Evolutionary conservation across 1,139 yeast genomes (phyloP), one percentile per base, ranked within the genome.

Genomic region (Barnettozyma hawaiiensis): DNA sequence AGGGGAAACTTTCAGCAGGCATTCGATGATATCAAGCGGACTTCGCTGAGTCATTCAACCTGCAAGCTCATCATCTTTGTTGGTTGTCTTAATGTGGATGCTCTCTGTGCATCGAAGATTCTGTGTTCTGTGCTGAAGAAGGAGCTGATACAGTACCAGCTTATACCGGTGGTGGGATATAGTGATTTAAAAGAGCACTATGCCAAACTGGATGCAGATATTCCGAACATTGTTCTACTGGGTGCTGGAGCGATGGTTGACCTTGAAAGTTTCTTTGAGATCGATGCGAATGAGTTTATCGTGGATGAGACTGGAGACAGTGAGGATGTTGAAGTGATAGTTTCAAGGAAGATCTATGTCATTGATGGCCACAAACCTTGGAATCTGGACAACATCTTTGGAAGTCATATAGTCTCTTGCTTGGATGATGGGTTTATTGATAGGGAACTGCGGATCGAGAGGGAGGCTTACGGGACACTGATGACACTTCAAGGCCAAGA

Each of bases 211-310:
- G 97, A 90, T 55, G 72, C 66, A 10, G 94, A 86, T 44, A 80
- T 92, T n/a, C 66, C 78, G 12, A 89, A 84, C 56, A 83, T 92
- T 11, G 63, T 94, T 5, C 68, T 90, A 37, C 66, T 94, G 2
- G 98, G 98, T 0, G 92, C 97, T 65, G 98, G 98, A n/a, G 95
- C 95, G 14, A 80, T 85, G 75, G 76, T 90, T 24, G 97, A 94
- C 62, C 60, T 94, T 31, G 95, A 86, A 58, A 73, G 78, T 31
- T 86, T 85, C 58, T 70, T 92, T 40, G 90, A 81, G 23, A 73
- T 85, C 9, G 78, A 80, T 44, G 72, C 75, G 0, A 73, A 71
- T 26, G 73, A 74, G 4, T 73, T 64, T 45, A 41, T 69, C 31
- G 5, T 18, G 15, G 44, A 42, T 7, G 33, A 35, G 31, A n/a